Evolutionary conservation across 306 rosid species (phyloP), one percentile per base, ranked within the genome.

Genomic region (Rosa chinensis): DNA sequence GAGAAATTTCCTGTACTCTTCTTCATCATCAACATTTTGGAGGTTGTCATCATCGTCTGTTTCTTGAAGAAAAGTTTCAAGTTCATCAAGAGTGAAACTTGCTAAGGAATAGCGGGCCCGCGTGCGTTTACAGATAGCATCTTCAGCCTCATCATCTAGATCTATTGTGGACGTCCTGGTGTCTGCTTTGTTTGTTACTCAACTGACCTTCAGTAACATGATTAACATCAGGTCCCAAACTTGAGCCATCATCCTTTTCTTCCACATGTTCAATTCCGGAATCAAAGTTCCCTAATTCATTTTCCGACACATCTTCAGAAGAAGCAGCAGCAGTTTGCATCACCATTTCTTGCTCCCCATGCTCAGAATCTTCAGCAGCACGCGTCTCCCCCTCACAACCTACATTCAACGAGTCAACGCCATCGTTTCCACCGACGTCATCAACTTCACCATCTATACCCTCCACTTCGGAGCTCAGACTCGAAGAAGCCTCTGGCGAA

Each of bases 31-130:
- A 53, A 86, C 94, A 82, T 93, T 90, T 80, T 90, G 97, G 82
- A 91, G 88, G 88, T 90, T 98, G 10, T 93, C 99, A 37, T 95
- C 99, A 78, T 95, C 98, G 69, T 95, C 99, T 8, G 92, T 90
- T 86, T 90, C 99, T 89, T 95, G 99, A 88, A 95, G 94, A 87
- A 95, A 95, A 70, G 87, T 90, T 86, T 95, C 97, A 2, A 93
- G 97, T 82, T 95, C 99, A 81, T 95, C 98, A 76, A 95, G 98
- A 25, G 89, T 86, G 82, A 88, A 95, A 86, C 95, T 87, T 71
- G 91, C 93, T 70, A 95, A 93, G 2, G 98, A 95, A 88, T 93
- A 95, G 61, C 94, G 97, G 66, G 98, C 99, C 82, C 98, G 88
- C 6, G 99, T 95, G 45, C 98, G 96, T 78, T 84, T 95, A 84